Conservation (phyloP, 164 flowering plant species). For the Taxillus chinensis region DNA sequence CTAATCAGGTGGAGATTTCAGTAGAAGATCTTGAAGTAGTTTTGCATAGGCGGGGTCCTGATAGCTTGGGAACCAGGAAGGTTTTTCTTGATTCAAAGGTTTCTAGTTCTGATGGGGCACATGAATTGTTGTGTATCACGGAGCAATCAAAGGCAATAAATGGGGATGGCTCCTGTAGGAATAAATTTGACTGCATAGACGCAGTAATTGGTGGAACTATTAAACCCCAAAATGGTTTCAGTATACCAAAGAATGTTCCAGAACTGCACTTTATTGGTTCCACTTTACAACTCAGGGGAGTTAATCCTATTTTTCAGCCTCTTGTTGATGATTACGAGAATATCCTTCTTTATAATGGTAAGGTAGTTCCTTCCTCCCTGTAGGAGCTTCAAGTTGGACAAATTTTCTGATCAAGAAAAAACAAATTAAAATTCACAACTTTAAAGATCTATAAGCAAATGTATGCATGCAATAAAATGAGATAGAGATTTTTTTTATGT, state of each 20-base stretch:
- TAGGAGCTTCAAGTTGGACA: too few relatives aligned
- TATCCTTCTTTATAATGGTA: slow-evolving; percentile 86
- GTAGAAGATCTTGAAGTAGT: slow-evolving; percentile 50
- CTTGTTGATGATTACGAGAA: slow-evolving; percentile 52
- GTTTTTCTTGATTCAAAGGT: slow-evolving; percentile 22
- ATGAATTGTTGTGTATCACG: slow-evolving; percentile 7
- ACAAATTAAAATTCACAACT: too few relatives aligned
- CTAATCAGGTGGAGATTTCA: slow-evolving; percentile 24
- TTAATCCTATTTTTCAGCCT: slow-evolving; percentile 57
- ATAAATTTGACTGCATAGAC: slow-evolving; percentile 6
- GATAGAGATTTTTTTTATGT: too few relatives aligned
- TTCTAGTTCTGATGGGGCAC: slow-evolving; percentile 7
- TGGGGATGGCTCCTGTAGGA: not conserved
- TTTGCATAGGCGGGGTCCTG: slow-evolving; percentile 79
- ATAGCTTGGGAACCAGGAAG: slow-evolving; percentile 57
- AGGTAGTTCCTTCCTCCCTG: not conserved
- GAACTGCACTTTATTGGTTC: slow-evolving; percentile 74
- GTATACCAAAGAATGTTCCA: slow-evolving; percentile 11
- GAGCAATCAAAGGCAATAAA: slow-evolving; percentile 12
- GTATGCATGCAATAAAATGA: too few relatives aligned
- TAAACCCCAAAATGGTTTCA: slow-evolving; percentile 9
- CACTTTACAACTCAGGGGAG: slow-evolving; percentile 78
- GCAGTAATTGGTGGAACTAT: slow-evolving; percentile 11
- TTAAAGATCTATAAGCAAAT: too few relatives aligned
- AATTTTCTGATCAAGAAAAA: too few relatives aligned